Evolutionary conservation across 2,329 filamentous ascomycete species (phyloP).

Genomic region (Fusarium sp.): DNA sequence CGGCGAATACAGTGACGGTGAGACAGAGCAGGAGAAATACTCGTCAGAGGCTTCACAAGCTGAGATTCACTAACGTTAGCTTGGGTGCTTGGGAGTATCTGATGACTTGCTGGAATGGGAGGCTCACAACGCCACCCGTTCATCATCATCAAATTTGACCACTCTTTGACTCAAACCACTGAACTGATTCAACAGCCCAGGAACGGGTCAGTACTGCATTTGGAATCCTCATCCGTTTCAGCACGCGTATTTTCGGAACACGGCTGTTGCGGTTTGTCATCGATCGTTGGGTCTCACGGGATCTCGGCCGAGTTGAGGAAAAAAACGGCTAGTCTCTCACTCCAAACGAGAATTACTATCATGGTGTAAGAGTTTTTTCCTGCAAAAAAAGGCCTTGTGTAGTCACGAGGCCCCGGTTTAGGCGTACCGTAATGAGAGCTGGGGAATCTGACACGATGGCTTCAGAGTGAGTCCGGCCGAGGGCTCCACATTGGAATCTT

Average conservation of each 20-base stretch:
- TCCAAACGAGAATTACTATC: too few species aligned
- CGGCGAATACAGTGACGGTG: background rate
- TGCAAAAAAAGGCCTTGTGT: background rate
- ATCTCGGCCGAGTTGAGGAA: slow-evolving; percentile 33
- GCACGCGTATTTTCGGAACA: slow-evolving; percentile 20
- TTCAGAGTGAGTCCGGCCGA: slow-evolving; percentile 39
- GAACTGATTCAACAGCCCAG: background rate
- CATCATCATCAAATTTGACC: background rate
- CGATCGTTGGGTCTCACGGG: background rate
- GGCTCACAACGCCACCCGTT: slow-evolving; percentile 23
- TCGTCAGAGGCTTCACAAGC: slow-evolving; percentile 3
- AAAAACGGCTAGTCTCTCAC: background rate
- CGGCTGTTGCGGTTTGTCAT: slow-evolving; percentile 20
- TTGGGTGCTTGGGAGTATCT: background rate
- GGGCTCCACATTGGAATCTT: slow-evolving; percentile 12
- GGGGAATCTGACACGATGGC: slow-evolving; percentile 39
- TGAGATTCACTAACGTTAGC: background rate
- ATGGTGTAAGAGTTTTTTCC: background rate
- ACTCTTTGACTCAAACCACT: background rate
- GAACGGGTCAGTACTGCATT: slow-evolving; percentile 3
- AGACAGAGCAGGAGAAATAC: background rate
- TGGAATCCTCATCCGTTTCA: slow-evolving; percentile 21
- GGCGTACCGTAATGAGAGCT: slow-evolving; percentile 27
- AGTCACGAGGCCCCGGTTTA: slow-evolving; percentile 32
- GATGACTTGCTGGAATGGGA: slow-evolving; percentile 33